Conservation (phyloP, 2,329 filamentous ascomycete species). For the Epichloe sp. region DNA sequence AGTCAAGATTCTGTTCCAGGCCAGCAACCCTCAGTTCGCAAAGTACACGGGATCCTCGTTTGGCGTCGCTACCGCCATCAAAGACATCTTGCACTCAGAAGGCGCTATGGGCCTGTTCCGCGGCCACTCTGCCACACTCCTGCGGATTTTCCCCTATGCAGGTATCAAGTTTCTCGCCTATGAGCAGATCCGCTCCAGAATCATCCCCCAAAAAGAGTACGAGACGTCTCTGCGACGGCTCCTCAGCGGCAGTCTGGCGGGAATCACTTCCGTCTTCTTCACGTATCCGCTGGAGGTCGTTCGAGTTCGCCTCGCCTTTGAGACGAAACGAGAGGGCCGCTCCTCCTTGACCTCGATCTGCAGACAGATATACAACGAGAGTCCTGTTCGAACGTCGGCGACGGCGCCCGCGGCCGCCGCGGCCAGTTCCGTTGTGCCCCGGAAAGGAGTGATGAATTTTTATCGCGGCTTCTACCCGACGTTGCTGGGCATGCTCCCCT, state of each 20-base stretch:
- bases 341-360: slow-evolving; percentile 67
- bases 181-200: slow-evolving; percentile 73
- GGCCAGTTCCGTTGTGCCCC: slow-evolving; percentile 37
- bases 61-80: slow-evolving; percentile 70
- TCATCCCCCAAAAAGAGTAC: slow-evolving; percentile 59
- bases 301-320: slow-evolving; percentile 83
- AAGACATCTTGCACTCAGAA: slow-evolving; percentile 66
- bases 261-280: slow-evolving; percentile 85
- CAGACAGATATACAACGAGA: slow-evolving; percentile 75
- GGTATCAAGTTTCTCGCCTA: slow-evolving; percentile 97
- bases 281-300: slow-evolving; percentile 94
- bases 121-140: slow-evolving; percentile 83
- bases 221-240: slow-evolving; percentile 73
- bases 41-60: slow-evolving; percentile 87
- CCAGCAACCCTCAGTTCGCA: slow-evolving; percentile 81
- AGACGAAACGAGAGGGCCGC: slow-evolving; percentile 64
- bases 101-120: slow-evolving; percentile 72
- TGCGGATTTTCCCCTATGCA: slow-evolving; percentile 89
- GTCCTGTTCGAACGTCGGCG: slow-evolving; percentile 27
- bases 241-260: slow-evolving; percentile 59
- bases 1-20: slow-evolving; percentile 97
- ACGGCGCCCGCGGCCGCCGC: slow-evolving; percentile 19
- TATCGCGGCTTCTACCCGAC: slow-evolving; percentile 90
- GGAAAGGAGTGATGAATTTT: slow-evolving; percentile 71
- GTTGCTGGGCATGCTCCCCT: slow-evolving; percentile 87